Evolutionary conservation across 441 rosid species (phyloP).

Genomic region (Adansonia gregorii): DNA sequence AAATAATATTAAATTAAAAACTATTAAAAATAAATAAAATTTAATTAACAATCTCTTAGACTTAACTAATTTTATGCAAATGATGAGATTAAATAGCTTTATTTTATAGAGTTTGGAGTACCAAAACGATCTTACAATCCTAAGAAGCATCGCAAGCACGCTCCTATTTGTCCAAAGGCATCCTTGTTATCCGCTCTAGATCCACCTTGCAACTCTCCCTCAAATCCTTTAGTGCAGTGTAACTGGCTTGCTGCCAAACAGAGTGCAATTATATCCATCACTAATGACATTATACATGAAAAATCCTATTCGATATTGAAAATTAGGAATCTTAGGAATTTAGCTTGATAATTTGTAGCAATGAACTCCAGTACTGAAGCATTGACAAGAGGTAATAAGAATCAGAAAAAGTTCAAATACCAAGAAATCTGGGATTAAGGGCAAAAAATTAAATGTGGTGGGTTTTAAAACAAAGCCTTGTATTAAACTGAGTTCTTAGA

Average conservation of each 20-base stretch:
- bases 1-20: too few relatives aligned
- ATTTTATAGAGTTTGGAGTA: background rate
- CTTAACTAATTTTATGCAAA: too few relatives aligned
- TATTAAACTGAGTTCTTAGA: background rate
- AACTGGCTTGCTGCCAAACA: slow-evolving; percentile 65
- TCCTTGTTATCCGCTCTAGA: slow-evolving; percentile 53
- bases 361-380: slow-evolving; percentile 8
- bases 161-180: slow-evolving; percentile 49
- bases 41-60: too few relatives aligned
- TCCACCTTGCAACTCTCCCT: slow-evolving; percentile 79
- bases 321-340: background rate
- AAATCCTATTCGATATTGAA: background rate
- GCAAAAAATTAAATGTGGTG: background rate
- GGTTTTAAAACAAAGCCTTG: slow-evolving; percentile 20
- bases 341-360: background rate
- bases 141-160: slow-evolving; percentile 20
- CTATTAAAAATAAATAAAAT: too few relatives aligned
- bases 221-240: slow-evolving; percentile 58
- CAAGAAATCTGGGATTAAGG: background rate
- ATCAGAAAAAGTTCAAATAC: background rate
- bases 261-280: slow-evolving; percentile 23
- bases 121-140: slow-evolving; percentile 34
- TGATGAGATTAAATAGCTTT: too few relatives aligned
- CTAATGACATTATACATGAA: slow-evolving; percentile 14
- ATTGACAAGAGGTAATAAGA: background rate